A percentile compares a stretch with the other conserved stretches of the same genome.
phyloP scores from a whole-genome alignment of 768 basidiomycete species.

The Suillus spraguei region DNA sequence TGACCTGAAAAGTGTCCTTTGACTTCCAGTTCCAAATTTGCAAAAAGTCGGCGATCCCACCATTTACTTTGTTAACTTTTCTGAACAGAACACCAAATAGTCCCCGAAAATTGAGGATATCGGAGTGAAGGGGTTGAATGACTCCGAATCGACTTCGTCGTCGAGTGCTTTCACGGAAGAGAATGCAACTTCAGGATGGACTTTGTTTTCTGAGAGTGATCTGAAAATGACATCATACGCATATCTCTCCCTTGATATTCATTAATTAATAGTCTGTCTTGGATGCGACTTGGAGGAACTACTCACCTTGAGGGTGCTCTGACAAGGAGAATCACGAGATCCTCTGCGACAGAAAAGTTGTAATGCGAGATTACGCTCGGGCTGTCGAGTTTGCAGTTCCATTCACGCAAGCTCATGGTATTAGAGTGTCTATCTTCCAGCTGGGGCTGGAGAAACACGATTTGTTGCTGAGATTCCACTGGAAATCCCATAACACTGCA shows the following conservation, averaged over 20 bases:
- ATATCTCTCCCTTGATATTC: background rate
- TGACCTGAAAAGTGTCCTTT: background rate
- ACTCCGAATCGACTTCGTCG: background rate
- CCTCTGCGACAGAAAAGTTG: background rate
- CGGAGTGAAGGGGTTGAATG: background rate
- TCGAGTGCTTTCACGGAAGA: background rate
- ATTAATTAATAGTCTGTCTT: background rate
- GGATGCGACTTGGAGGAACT: background rate
- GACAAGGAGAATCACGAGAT: background rate
- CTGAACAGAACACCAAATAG: background rate
- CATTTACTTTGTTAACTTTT: background rate
- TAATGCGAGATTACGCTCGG: background rate
- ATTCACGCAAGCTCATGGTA: background rate
- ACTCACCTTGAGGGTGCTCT: background rate
- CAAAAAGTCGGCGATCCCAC: background rate
- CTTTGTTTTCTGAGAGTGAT: background rate
- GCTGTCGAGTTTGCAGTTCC: background rate
- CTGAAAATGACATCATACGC: background rate
- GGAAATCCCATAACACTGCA: background rate
- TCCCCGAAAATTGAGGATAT: background rate
- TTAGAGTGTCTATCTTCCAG: background rate
- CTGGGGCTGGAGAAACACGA: background rate
- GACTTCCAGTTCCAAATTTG: conserved; percentile 1
- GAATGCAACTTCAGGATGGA: conserved; percentile 20
- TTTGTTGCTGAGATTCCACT: background rate